Evolutionary conservation across 345 rosid genomes (phyloP).

Genomic region (Triadica sebifera): DNA sequence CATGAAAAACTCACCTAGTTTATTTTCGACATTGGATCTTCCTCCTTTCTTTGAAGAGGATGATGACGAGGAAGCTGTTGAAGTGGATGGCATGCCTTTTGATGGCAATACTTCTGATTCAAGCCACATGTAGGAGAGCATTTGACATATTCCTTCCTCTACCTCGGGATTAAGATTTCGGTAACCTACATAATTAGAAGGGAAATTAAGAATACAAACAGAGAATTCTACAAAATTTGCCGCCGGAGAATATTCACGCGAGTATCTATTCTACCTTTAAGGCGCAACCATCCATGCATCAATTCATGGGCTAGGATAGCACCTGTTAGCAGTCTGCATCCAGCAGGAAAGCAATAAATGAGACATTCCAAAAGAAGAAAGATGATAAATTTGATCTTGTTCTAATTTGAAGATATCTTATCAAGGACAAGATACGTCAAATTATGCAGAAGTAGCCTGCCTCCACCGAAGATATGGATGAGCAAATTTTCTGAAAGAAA

Average conservation of each 20-base stretch:
- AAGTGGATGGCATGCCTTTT: conserved; percentile 51
- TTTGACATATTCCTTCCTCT: conserved; percentile 98
- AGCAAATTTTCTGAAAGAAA: too few relatives aligned
- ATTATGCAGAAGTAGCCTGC: too few relatives aligned
- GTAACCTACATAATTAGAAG: conserved; percentile 46
- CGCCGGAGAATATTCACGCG: background rate
- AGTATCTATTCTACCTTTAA: conserved; percentile 52
- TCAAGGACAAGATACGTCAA: too few relatives aligned
- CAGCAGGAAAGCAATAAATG: background rate
- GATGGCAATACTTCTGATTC: conserved; percentile 85
- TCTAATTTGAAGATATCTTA: too few relatives aligned
- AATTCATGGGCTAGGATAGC: conserved; percentile 93
- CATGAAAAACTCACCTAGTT: conserved; percentile 82
- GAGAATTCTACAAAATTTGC: background rate
- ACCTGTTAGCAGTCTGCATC: conserved; percentile 79
- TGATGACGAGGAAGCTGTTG: conserved; percentile 44
- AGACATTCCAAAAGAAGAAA: too few relatives aligned
- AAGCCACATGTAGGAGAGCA: conserved; percentile 91
- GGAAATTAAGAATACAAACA: background rate
- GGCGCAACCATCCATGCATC: conserved; percentile 95
- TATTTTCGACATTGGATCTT: conserved; percentile 63
- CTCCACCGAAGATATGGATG: too few relatives aligned
- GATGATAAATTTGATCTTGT: too few relatives aligned
- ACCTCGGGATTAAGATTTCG: conserved; percentile 80
- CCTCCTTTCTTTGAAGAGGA: conserved; percentile 70